A percentile compares a stretch with the other conserved stretches of the same genome.
Evolutionary conservation across 2,329 filamentous ascomycete genomes (phyloP).

Genomic region (Paecilomyces niveus): DNA sequence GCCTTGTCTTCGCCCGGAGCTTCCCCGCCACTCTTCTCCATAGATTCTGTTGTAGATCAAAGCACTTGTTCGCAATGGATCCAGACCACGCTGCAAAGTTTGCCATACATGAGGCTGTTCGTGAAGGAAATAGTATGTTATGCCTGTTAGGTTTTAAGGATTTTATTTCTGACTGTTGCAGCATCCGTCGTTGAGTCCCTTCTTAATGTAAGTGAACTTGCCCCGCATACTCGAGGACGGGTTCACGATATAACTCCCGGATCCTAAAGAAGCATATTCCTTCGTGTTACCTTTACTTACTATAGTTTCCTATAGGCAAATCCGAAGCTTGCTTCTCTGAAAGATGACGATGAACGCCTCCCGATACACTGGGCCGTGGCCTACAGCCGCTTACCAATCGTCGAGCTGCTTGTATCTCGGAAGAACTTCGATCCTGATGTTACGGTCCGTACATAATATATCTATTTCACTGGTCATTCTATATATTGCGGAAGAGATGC

Average conservation of each 20-base stretch:
- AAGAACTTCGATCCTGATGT: constrained; percentile 78
- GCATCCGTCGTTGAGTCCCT: constrained; percentile 67
- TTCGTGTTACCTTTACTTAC: neutral
- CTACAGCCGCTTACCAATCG: constrained; percentile 69
- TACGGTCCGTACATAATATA: constrained; percentile 45
- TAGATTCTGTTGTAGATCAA: neutral
- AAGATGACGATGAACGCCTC: constrained; percentile 80
- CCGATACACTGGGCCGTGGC: constrained; percentile 93
- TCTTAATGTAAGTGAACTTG: constrained; percentile 49
- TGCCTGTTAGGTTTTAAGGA: neutral
- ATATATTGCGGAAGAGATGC: neutral
- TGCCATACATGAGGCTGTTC: constrained; percentile 77
- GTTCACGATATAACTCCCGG: constrained; percentile 1
- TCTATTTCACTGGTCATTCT: neutral
- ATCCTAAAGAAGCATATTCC: neutral
- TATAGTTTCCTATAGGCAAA: constrained; percentile 52
- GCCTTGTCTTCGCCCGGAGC: neutral
- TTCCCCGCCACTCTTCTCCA: constrained; percentile 1
- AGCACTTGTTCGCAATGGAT: constrained; percentile 25
- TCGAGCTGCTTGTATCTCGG: constrained; percentile 61
- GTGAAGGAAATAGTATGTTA: constrained; percentile 70
- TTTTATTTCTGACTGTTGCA: constrained; percentile 32
- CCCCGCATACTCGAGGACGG: constrained; percentile 16
- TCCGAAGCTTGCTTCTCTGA: constrained; percentile 64
- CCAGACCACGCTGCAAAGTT: constrained; percentile 54